Base-by-base conservation (phyloP, 768 basidiomycete genomes). In the Boletus rubroflammeus region DNA sequence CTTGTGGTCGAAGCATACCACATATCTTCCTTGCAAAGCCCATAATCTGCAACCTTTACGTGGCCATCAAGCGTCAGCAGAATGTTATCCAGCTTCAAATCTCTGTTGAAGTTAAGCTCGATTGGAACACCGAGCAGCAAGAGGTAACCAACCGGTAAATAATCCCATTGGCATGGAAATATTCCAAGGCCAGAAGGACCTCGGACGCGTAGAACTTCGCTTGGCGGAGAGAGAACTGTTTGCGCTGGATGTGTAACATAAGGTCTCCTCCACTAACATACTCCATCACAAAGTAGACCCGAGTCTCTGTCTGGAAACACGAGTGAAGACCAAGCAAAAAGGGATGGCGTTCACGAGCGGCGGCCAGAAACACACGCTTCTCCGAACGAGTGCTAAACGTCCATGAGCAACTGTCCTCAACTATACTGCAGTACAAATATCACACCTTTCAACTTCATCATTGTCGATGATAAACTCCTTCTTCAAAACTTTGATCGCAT, bases 381-480 rank as follows among this genome's bases (percentile, higher is more conserved):
- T 99, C 97, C 3, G 97, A 98, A 56, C 96, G 95, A 19, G 97
- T 98, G 63, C 97, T 98, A 59, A 25, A 21, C 3, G 35, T 41
- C 34, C 40, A 58, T 61, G 21, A 63, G 40, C 19, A 43, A 23
- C 25, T 13, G 40, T 14, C 26, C 36, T 48, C 25, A 47, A n/a
- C 46, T 14, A 47, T 47, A 35, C 52, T 31, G 38, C 29, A 23
- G 23, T 13, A 41, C 51, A 17, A 31, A 11, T 36, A 46, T 55
- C 79, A 52, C 61, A 96, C 96, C 94, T 97, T 74, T 98, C 97
- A 3, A 99, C 94, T 78, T 98, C 97, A 72, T 99, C 97, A 57
- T 99, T 98, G 70, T 99, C 97, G 64, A 99, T 98, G 70, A 99
- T 98, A 68, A 99, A 98, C 74, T 98, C 97, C 70, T 99, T 99